phyloP scores from a whole-genome alignment of 208 protist genomes.

The Acanthamoeba castellanii region DNA sequence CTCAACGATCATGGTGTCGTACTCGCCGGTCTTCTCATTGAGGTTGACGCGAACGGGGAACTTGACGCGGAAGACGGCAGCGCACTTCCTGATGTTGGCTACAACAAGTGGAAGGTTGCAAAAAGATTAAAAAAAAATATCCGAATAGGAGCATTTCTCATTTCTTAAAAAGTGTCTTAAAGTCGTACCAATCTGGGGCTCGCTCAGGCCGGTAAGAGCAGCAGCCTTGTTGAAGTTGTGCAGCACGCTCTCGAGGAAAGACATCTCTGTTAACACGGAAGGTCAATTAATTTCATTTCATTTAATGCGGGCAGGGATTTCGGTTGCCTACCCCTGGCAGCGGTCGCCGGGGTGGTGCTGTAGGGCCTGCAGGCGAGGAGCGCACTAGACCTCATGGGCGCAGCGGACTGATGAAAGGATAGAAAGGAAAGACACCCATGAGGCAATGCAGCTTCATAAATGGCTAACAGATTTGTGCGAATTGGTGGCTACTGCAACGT shows the following conservation, averaged over 20 bases:
- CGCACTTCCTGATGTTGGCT: slow-evolving; percentile 50
- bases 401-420: not conserved
- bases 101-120: no score
- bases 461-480: no score
- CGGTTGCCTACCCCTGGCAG: not conserved
- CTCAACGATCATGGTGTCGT: slow-evolving; percentile 52
- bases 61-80: slow-evolving; percentile 59
- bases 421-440: not conserved
- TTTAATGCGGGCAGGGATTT: not conserved
- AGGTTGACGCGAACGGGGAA: slow-evolving; percentile 28
- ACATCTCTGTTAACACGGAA: not conserved
- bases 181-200: slow-evolving; percentile 10
- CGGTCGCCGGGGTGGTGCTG: not conserved
- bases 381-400: not conserved
- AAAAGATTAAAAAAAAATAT: no score
- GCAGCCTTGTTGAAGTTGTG: slow-evolving; percentile 62
- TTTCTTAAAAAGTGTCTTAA: no score
- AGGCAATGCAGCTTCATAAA: no score
- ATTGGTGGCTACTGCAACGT: no score
- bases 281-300: not conserved
- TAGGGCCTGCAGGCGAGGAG: not conserved
- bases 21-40: slow-evolving; percentile 41
- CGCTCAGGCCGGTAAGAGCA: not conserved
- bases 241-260: slow-evolving; percentile 52
- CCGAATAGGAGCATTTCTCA: no score